Percentiles rank a stretch among this genome's conserved stretches.
These are phyloP conservation scores for Aureobasidium sp. DNA, from an alignment of 2,329 filamentous ascomycete genomes.

Conservation along the genomic window DNA sequence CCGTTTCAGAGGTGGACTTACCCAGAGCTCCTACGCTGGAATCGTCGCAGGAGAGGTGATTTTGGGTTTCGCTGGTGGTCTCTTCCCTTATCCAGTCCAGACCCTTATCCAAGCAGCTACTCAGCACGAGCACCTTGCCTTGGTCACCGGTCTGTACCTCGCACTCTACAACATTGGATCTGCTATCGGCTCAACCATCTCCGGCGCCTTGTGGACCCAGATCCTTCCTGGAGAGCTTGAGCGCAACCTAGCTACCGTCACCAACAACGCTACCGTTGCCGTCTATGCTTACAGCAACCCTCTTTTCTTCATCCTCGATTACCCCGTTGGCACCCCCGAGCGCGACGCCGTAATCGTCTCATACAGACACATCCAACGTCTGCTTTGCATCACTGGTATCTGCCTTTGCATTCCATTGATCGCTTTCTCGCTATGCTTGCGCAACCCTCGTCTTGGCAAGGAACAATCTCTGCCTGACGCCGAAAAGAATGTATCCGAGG, in stretches of 20 bases:
- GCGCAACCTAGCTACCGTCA: conserved; percentile 24
- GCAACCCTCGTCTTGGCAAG: conserved; percentile 41
- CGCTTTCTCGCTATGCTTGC: conserved; percentile 38
- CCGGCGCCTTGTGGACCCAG: conserved; percentile 58
- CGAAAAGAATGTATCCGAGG: conserved; percentile 31
- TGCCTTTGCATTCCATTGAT: conserved; percentile 43
- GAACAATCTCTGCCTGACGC: conserved; percentile 41
- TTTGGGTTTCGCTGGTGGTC: conserved; percentile 27
- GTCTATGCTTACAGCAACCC: conserved; percentile 37
- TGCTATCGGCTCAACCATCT: conserved; percentile 42
- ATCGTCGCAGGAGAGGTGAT: conserved; percentile 38
- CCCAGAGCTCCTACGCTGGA: conserved; percentile 36
- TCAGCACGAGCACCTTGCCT: conserved; percentile 48
- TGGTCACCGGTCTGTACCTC: conserved; percentile 54
- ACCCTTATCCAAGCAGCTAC: conserved; percentile 31
- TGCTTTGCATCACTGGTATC: conserved; percentile 46
- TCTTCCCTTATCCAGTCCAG: conserved; percentile 27
- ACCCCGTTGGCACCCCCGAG: conserved; percentile 40
- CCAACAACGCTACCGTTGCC: conserved; percentile 35
- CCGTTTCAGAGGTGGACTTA: conserved; percentile 29
- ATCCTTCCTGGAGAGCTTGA: conserved; percentile 45
- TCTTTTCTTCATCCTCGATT: conserved; percentile 30
- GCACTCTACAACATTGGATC: conserved; percentile 52
- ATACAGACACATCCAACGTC: conserved; percentile 41
- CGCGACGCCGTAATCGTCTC: conserved; percentile 38